Base-by-base conservation (phyloP, 768 basidiomycete species). In the Termitomyces sp. region DNA sequence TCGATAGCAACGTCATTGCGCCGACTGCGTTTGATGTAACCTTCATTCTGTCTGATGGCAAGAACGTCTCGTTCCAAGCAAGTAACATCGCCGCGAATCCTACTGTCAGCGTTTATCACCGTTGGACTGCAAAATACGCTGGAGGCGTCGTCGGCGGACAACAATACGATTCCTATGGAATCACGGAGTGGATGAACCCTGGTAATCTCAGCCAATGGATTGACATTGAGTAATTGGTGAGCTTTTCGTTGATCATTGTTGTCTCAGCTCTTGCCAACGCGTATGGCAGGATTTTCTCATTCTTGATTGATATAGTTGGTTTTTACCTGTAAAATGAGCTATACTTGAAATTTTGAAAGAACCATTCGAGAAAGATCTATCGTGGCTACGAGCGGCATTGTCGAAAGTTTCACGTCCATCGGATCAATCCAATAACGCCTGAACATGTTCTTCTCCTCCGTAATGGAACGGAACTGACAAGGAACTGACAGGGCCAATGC, bases 161-260 rank as follows among this genome's bases (percentile, higher is more conserved):
- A 15, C 39, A 59, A 4, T 59, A 62, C 42, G 29, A 51, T 34
- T 41, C 55, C 3, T 62, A 56, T 46, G 58, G 61, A 13, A 46
- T 62, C 15, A 57, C 57, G 6, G 61, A 62, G 47, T 62, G 61
- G 61, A 62, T 62, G 58, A 62, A 62, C 37, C 39, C 58, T 18
- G 61, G 54, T 20, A 57, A 54, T 29, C 12, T 56, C 31, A 56
- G 58, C 29, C 61, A 62, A 16, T 62, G 55, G 58, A 31, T 39
- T 7, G 22, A 20, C 8, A 51, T 77, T 62, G 5, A 72, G 51
- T 48, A 81, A 57, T 16, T 90, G 71, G 50, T 46, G 10, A 36
- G 16, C 44, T 33, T n/a, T n/a, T 47, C 22, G 33, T 10, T 16
- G 10, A 18, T 28, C 26, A 47, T 24, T 28, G 10, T 31, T 15